Conservation (phyloP, 495 filamentous ascomycete genomes). For the Aspergillus panamensis region DNA sequence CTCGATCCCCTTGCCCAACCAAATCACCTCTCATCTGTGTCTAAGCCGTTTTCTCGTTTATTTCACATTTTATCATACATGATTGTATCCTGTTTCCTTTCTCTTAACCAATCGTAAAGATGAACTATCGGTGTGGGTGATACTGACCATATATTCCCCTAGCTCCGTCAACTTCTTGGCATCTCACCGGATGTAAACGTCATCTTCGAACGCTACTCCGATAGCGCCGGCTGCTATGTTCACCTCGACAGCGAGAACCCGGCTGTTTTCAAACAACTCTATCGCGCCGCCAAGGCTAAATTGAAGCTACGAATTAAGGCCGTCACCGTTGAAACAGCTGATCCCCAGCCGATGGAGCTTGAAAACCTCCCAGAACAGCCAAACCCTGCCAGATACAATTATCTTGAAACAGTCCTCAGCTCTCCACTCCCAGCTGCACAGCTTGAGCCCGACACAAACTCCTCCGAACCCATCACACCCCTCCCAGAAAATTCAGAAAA, state of each 20-base stretch:
- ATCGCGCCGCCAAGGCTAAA: conserved; percentile 96
- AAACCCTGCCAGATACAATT: conserved; percentile 32
- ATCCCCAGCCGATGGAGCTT: conserved; percentile 13
- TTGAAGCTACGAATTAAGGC: conserved; percentile 90
- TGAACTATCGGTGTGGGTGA: neutral
- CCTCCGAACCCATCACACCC: conserved; percentile 9
- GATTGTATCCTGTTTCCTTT: neutral
- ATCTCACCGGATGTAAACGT: conserved; percentile 66
- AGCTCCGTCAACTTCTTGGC: conserved; percentile 74
- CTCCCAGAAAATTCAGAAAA: conserved; percentile 9
- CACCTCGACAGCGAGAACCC: conserved; percentile 72
- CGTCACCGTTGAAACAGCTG: conserved; percentile 36
- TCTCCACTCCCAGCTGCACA: conserved; percentile 28
- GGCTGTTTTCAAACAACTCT: conserved; percentile 92
- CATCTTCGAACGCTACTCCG: conserved; percentile 91
- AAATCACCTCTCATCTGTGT: conserved; percentile 8
- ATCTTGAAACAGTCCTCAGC: conserved; percentile 45
- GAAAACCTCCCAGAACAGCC: conserved; percentile 13
- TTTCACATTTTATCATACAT: neutral
- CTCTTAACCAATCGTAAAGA: neutral
- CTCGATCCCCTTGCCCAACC: conserved; percentile 17
- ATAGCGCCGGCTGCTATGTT: conserved; percentile 81
- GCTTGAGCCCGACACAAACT: conserved; percentile 13
- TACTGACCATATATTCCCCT: conserved; percentile 18
- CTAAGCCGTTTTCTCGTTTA: neutral